Conservation (phyloP, 768 basidiomycete species). For the Rhizopogon sp. region DNA sequence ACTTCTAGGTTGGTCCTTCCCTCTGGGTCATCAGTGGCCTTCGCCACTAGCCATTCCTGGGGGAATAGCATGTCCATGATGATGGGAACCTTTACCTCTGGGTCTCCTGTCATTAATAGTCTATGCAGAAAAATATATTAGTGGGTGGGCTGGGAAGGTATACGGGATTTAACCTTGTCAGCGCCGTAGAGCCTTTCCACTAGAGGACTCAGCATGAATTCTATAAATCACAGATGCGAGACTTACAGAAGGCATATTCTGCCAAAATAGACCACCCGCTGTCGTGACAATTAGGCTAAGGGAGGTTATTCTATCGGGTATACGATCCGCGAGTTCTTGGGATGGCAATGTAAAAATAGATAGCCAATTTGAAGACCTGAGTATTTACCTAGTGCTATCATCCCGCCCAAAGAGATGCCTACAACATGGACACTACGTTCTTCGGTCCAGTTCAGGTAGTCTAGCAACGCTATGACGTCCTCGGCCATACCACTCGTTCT, state of each 20-base stretch:
- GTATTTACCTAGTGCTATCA: constrained; percentile 69
- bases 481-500: constrained; percentile 79
- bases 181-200: constrained; percentile 34
- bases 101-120: constrained; percentile 30
- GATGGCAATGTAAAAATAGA: background rate
- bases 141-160: background rate
- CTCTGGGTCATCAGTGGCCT: constrained; percentile 45
- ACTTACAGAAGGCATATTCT: constrained; percentile 62
- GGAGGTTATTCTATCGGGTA: constrained; percentile 63
- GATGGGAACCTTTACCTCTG: constrained; percentile 42
- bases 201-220: constrained; percentile 12
- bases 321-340: constrained; percentile 61
- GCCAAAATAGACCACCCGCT: constrained; percentile 52
- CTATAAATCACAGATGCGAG: background rate
- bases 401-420: constrained; percentile 75
- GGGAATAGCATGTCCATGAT: constrained; percentile 59
- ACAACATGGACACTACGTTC: constrained; percentile 63
- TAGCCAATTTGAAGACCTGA: background rate
- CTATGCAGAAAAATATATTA: constrained; percentile 25
- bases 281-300: constrained; percentile 68
- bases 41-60: constrained; percentile 50
- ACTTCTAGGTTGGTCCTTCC: constrained; percentile 64
- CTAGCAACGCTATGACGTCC: constrained; percentile 60
- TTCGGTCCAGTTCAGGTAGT: constrained; percentile 68
- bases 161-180: constrained; percentile 27